Evolutionary conservation across 805 yeast genomes (phyloP), one percentile per base, ranked within the genome.

Genomic region (Wickerhamiella brachini): DNA sequence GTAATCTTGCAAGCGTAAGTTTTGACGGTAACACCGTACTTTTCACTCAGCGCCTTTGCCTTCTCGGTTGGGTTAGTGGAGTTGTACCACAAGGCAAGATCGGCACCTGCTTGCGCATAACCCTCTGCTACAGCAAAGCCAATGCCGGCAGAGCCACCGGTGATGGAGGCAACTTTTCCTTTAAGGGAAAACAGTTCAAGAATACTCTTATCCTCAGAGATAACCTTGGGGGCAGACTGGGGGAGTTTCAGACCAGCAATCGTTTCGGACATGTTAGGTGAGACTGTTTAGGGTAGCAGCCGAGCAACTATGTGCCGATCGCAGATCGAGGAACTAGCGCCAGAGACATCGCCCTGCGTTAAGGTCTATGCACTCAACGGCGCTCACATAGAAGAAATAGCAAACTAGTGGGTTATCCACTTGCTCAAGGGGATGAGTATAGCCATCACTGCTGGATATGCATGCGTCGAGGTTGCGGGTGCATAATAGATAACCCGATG

Each of bases 131-230:
- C 85, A 5, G 85, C 86, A 57, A 67, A 78, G 13, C 95, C 95
- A 58, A 86, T 85, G 38, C 95, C 95, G 44, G 83, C 75, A n/a
- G 89, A 80, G 15, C 86, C 83, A 45, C 95, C 95, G 17, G 94
- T 82, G 53, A 86, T 78, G 10, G 84, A 78, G 20, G 94, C 93
- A 17, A 81, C 83, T 66, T 85, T 86, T 21, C 94, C 94, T 70
- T 58, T 60, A 41, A 59, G 55, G 26, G 62, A 58, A 50, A 59
- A 57, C 45, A 60, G 53, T 38, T 59, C 62, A 10, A 60, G 52
- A 18, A 60, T 56, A 23, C 55, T 53, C 42, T 38, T 38, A 6
- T 38, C 21, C 7, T 38, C 21, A n/a, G 20, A 17, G 42, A 38
- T 38, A 18, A 38, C 42, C 20, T 38, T 38, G 42, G 42, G 42